Conservation (phyloP, 2,329 filamentous ascomycete genomes). For the Exophiala calicioides region DNA sequence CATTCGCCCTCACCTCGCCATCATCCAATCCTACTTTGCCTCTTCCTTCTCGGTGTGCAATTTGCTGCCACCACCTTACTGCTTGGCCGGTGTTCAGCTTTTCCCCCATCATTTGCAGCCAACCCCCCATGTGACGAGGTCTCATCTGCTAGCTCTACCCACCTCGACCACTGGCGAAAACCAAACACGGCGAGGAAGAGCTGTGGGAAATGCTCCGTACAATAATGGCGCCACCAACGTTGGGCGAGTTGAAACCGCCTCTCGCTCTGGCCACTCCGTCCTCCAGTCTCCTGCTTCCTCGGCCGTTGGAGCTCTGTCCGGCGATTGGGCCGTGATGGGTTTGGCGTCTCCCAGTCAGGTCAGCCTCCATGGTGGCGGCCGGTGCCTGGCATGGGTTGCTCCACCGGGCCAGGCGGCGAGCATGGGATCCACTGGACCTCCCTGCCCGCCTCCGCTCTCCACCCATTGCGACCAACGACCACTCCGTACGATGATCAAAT, state of each 20-base stretch:
- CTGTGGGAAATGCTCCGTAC: slow-evolving; percentile 9
- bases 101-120: too few relatives aligned
- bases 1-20: too few relatives aligned
- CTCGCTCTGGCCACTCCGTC: neutral
- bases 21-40: slow-evolving; percentile 9
- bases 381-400: slow-evolving; percentile 18
- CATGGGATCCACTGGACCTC: slow-evolving; percentile 15
- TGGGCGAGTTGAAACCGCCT: slow-evolving; percentile 3
- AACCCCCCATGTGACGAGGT: neutral
- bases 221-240: slow-evolving; percentile 12
- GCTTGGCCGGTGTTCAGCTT: neutral
- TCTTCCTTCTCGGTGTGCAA: slow-evolving; percentile 5
- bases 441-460: neutral
- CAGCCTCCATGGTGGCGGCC: too few relatives aligned
- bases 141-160: neutral
- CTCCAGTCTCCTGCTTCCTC: slow-evolving; percentile 10
- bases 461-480: neutral
- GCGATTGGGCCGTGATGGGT: slow-evolving; percentile 10
- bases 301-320: neutral
- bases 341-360: slow-evolving; percentile 5
- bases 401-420: neutral
- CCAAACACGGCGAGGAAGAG: slow-evolving; percentile 13
- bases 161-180: slow-evolving; percentile 7
- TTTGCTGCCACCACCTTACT: slow-evolving; percentile 8
- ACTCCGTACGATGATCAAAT: slow-evolving; percentile 7